phyloP scores from a whole-genome alignment of 2,329 filamentous ascomycete species.

The Chrysoporthe puriensis region DNA sequence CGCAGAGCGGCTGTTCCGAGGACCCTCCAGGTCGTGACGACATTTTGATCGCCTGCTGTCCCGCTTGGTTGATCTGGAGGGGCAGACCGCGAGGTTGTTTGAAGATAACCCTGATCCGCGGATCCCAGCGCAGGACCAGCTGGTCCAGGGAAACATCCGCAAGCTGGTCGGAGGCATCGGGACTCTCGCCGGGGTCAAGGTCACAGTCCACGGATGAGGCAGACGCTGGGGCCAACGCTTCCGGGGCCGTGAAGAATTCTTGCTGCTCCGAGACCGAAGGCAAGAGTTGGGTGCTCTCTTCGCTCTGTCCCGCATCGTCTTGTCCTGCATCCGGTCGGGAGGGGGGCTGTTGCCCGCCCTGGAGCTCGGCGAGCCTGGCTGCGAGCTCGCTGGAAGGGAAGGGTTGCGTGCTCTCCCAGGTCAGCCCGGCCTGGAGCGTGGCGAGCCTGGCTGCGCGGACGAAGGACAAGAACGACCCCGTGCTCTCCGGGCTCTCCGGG shows the following conservation, averaged over 20 bases:
- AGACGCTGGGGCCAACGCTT: neutral
- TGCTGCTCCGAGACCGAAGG: neutral
- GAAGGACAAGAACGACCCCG: too few species aligned
- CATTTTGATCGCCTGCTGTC: neutral
- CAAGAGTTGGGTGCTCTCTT: neutral
- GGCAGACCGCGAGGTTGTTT: neutral
- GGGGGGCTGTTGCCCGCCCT: neutral
- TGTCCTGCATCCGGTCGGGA: neutral
- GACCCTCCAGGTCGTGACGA: neutral
- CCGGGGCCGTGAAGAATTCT: neutral
- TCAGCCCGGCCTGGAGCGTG: too few species aligned
- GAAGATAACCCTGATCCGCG: neutral
- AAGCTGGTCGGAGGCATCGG: neutral
- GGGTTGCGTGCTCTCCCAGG: neutral
- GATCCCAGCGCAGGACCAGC: neutral
- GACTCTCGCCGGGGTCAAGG: neutral
- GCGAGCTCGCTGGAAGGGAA: neutral
- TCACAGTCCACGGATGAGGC: too few species aligned
- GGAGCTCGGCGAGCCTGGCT: neutral
- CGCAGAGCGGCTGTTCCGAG: neutral
- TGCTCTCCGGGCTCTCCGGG: neutral
- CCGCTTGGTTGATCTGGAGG: neutral
- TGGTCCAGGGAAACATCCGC: neutral
- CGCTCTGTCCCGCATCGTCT: neutral
- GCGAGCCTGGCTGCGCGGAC: too few species aligned